These are phyloP conservation scores for Kodamaea sp. DNA, from an alignment of 1,139 yeast genomes.

Conservation along the genomic window DNA sequence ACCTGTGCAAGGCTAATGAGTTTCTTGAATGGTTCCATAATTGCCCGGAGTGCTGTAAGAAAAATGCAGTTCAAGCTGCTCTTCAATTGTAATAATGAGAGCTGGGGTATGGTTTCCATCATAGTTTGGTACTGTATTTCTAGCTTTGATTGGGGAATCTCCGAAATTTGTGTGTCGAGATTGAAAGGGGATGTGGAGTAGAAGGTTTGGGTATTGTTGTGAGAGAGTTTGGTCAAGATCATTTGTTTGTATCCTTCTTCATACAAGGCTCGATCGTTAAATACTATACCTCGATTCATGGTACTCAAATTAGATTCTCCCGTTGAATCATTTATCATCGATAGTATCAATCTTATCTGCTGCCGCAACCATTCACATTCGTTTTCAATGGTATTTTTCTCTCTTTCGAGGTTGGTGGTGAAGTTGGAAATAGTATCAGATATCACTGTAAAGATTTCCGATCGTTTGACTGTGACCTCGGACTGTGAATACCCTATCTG, in stretches of 20 bases:
- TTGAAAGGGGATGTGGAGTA: constrained; percentile 34
- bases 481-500: constrained; percentile 40
- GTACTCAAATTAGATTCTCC: constrained; percentile 30
- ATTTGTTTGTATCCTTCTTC: constrained; percentile 37
- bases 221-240: constrained; percentile 17
- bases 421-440: constrained; percentile 41
- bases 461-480: constrained; percentile 37
- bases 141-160: constrained; percentile 10
- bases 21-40: constrained; percentile 34
- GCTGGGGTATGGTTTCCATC: constrained; percentile 28
- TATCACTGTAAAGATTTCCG: constrained; percentile 42
- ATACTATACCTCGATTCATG: constrained; percentile 36
- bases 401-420: constrained; percentile 35
- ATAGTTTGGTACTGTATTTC: constrained; percentile 25
- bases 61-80: constrained; percentile 37
- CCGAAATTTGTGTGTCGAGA: constrained; percentile 11
- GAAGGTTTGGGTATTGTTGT: constrained; percentile 14
- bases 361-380: constrained; percentile 53
- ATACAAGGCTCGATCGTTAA: constrained; percentile 21
- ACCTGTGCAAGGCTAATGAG: constrained; percentile 28
- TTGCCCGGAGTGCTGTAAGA: constrained; percentile 33
- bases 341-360: constrained; percentile 41
- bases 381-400: constrained; percentile 39
- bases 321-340: constrained; percentile 40
- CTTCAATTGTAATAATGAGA: constrained; percentile 35